These are phyloP conservation scores for Fusarium sp. DNA, from an alignment of 2,329 filamentous ascomycete species.

Conservation along the genomic window DNA sequence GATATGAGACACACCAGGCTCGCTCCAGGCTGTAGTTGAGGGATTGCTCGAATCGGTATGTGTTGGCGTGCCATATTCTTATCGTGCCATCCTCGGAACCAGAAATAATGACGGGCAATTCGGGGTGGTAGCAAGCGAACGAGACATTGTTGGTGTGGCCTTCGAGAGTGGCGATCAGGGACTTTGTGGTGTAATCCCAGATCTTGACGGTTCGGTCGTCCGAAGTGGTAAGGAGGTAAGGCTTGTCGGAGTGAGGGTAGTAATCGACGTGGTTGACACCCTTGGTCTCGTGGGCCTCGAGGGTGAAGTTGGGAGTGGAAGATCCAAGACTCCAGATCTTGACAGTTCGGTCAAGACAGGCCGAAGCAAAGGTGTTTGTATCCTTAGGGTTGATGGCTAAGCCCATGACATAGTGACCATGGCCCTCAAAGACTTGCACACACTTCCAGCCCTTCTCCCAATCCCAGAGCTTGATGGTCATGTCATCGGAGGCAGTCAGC, in stretches of 20 bases:
- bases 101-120: slow-evolving; percentile 96
- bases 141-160: slow-evolving; percentile 98
- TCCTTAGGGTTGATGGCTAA: slow-evolving; percentile 98
- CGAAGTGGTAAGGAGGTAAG: slow-evolving; percentile 94
- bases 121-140: slow-evolving; percentile 97
- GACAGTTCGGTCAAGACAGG: slow-evolving; percentile 94
- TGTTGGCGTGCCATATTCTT: slow-evolving; percentile 99
- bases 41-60: slow-evolving; percentile 94
- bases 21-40: slow-evolving; percentile 95
- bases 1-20: slow-evolving; percentile 97
- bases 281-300: slow-evolving; percentile 97
- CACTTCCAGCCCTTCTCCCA: slow-evolving; percentile 99
- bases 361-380: slow-evolving; percentile 90
- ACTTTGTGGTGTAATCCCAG: slow-evolving; percentile 99
- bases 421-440: slow-evolving; percentile 95
- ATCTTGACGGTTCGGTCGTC: slow-evolving; percentile 98
- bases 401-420: slow-evolving; percentile 97
- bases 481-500: slow-evolving; percentile 95
- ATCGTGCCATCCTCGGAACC: slow-evolving; percentile 97
- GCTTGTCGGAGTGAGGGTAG: slow-evolving; percentile 79
- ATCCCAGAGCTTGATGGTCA: slow-evolving; percentile 99
- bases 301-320: slow-evolving; percentile 92
- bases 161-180: slow-evolving; percentile 94
- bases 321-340: slow-evolving; percentile 98
- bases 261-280: slow-evolving; percentile 98